Percentiles rank a stretch among this genome's conserved stretches.
phyloP scores from a whole-genome alignment of 2,329 filamentous ascomycete genomes.

The Emmonsiellopsis sp. region DNA sequence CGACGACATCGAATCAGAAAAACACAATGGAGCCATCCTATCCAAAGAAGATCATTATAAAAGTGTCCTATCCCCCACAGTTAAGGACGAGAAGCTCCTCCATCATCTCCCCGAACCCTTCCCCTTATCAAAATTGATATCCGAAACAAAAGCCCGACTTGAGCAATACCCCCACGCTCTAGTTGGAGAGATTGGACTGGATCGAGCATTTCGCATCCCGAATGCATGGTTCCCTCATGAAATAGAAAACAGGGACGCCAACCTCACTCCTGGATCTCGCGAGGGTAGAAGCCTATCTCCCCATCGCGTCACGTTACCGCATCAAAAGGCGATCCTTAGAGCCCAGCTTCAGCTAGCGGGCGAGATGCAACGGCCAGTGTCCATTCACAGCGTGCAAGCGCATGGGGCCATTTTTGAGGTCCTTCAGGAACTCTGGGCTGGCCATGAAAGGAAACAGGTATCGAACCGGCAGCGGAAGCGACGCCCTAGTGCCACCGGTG shows the following conservation, averaged over 20 bases:
- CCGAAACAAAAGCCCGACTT: conserved; percentile 40
- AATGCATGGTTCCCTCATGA: conserved; percentile 35
- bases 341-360: conserved; percentile 51
- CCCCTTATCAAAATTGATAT: conserved; percentile 43
- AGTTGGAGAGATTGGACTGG: conserved; percentile 54
- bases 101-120: conserved; percentile 43
- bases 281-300: conserved; percentile 50
- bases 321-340: conserved; percentile 49
- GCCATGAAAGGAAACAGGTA: conserved; percentile 41
- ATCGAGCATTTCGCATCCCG: conserved; percentile 53
- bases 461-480: conserved; percentile 41
- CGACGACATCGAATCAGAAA: conserved; percentile 29
- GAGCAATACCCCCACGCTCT: conserved; percentile 44
- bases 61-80: conserved; percentile 33
- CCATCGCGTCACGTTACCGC: conserved; percentile 46
- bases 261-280: conserved; percentile 49
- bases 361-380: conserved; percentile 47
- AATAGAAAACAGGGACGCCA: conserved; percentile 10
- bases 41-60: conserved; percentile 43
- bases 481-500: conserved; percentile 21
- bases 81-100: conserved; percentile 41
- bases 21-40: not conserved
- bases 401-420: conserved; percentile 51
- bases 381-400: conserved; percentile 54
- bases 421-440: conserved; percentile 48